Conservation (phyloP, 352 stramenopile genomes). For the Globisporangium splendens region DNA sequence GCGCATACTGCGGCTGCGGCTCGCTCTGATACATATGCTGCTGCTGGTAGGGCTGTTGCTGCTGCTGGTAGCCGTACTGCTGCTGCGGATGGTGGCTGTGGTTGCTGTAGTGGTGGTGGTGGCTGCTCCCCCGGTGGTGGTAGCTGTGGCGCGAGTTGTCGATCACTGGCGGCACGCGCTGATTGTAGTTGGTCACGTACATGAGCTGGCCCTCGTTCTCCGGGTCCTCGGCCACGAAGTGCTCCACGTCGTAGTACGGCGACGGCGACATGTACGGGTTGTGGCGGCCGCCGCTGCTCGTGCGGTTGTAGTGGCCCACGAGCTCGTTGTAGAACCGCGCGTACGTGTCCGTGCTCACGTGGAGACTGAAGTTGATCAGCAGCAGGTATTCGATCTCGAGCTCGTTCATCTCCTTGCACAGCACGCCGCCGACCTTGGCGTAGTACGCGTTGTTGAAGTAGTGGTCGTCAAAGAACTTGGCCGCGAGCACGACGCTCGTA, state of each 20-base stretch:
- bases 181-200: slow-evolving; percentile 69
- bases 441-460: slow-evolving; percentile 99
- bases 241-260: slow-evolving; percentile 50
- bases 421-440: slow-evolving; percentile 93
- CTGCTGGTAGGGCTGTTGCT: slow-evolving; percentile 7
- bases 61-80: slow-evolving; percentile 16
- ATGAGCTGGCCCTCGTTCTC: slow-evolving; percentile 66
- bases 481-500: slow-evolving; percentile 95
- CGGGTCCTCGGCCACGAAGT: slow-evolving; percentile 65
- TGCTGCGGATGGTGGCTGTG: slow-evolving; percentile 8
- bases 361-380: slow-evolving; percentile 97
- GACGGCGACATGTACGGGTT: slow-evolving; percentile 30
- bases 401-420: slow-evolving; percentile 95
- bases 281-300: slow-evolving; percentile 19
- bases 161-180: slow-evolving; percentile 19
- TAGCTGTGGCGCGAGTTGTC: slow-evolving; percentile 2
- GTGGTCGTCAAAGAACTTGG: slow-evolving; percentile 99
- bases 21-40: not conserved
- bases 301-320: slow-evolving; percentile 82
- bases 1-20: not conserved
- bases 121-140: slow-evolving; percentile 13
- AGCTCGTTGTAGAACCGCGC: slow-evolving; percentile 91
- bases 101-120: slow-evolving; percentile 22
- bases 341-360: slow-evolving; percentile 91
- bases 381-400: slow-evolving; percentile 98